Conservation (phyloP, 495 filamentous ascomycete genomes). For the Aspergillus asperescens region DNA sequence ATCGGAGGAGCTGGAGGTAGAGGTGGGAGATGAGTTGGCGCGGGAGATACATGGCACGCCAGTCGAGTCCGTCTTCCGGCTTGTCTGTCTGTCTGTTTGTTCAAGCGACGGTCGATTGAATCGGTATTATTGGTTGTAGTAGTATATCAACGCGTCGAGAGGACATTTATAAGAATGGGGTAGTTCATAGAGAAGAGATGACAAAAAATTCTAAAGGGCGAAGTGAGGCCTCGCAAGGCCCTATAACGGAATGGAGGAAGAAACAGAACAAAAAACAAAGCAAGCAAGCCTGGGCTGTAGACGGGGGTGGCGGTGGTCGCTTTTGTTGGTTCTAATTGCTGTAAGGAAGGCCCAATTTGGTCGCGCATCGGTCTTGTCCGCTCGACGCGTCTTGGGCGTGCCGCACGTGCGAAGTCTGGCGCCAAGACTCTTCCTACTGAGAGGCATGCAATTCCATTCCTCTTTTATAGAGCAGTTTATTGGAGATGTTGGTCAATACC, state of each 20-base stretch:
- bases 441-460: constrained; percentile 6
- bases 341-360: constrained; percentile 6
- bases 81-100: not conserved
- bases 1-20: constrained; percentile 77
- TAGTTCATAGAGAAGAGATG: not conserved
- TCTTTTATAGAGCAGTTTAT: not conserved
- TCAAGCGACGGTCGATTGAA: not conserved
- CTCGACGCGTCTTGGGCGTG: constrained; percentile 12
- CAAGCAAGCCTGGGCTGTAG: not conserved
- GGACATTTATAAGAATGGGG: constrained; percentile 4
- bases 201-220: not conserved
- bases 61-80: too few species aligned
- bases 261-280: too few species aligned
- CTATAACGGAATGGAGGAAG: constrained; percentile 4
- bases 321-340: not conserved
- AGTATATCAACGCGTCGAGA: constrained; percentile 2
- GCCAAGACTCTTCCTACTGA: constrained; percentile 5
- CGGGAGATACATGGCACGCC: constrained; percentile 94
- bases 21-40: constrained; percentile 81
- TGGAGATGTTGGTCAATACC: not conserved
- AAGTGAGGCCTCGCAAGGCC: constrained; percentile 8
- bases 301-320: not conserved
- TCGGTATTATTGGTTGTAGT: not conserved
- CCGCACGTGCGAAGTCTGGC: constrained; percentile 16
- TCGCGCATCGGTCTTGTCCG: constrained; percentile 11